These are phyloP conservation scores for Hericium rajendrae DNA, from an alignment of 768 basidiomycete genomes.

Conservation along the genomic window DNA sequence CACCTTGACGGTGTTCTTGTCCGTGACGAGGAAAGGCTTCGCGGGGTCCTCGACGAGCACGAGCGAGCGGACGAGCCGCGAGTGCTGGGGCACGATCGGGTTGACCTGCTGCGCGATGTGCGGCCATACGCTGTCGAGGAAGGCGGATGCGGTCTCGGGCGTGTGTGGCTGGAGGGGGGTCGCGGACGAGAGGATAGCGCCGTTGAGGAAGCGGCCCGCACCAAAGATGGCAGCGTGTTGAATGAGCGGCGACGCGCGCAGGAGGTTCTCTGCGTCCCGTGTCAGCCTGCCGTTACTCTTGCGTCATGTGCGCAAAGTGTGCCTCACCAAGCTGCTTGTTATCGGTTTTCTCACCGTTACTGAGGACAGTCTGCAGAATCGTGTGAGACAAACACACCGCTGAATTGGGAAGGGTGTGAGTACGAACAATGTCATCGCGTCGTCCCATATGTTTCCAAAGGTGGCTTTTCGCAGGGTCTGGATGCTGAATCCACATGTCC, in stretches of 20 bases:
- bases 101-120: background rate
- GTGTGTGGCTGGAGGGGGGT: background rate
- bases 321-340: background rate
- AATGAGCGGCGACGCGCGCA: background rate
- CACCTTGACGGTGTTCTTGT: background rate
- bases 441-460: background rate
- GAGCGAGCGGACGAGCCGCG: background rate
- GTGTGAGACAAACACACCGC: background rate
- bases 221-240: background rate
- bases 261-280: background rate
- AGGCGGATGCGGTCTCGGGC: background rate
- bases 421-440: background rate
- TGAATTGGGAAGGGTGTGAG: background rate
- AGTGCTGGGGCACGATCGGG: background rate
- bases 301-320: too few species aligned
- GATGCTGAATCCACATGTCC: background rate
- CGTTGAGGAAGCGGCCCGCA: background rate
- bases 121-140: background rate
- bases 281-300: background rate
- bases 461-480: background rate
- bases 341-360: background rate
- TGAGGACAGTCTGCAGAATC: background rate
- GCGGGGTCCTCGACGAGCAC: background rate
- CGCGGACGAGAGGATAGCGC: background rate
- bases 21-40: background rate